These are phyloP conservation scores for Aspergillus panamensis DNA, from an alignment of 495 filamentous ascomycete species.

Conservation along the genomic window DNA sequence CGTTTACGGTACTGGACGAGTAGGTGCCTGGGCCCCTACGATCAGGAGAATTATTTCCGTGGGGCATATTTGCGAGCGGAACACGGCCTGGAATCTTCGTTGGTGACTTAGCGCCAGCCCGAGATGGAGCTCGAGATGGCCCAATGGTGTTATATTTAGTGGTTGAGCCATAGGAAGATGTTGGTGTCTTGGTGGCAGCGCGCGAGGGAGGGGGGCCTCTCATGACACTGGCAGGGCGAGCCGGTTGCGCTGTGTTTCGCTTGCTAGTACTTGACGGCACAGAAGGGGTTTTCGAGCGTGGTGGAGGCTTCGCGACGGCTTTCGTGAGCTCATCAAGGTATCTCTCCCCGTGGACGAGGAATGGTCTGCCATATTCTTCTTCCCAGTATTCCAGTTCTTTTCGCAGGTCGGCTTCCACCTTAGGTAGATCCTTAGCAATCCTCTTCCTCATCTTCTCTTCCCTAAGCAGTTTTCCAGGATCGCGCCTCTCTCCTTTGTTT, in stretches of 20 bases:
- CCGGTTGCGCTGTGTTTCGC: conserved; percentile 23
- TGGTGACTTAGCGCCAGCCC: conserved; percentile 54
- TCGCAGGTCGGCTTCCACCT: conserved; percentile 76
- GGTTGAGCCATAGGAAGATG: conserved; percentile 37
- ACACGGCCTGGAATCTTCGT: conserved; percentile 79
- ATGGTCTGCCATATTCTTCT: conserved; percentile 88
- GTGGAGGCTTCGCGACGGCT: conserved; percentile 56
- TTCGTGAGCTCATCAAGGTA: conserved; percentile 77
- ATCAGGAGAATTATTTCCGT: conserved; percentile 81
- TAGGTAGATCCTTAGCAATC: conserved; percentile 92
- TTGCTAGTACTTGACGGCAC: conserved; percentile 45
- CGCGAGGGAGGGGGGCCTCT: conserved; percentile 48
- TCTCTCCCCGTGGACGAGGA: conserved; percentile 84
- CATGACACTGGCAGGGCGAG: conserved; percentile 39
- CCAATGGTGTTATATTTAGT: conserved; percentile 57
- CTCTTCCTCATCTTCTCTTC: conserved; percentile 99
- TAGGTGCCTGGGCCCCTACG: conserved; percentile 53
- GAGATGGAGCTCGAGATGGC: conserved; percentile 32
- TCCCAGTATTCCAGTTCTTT: conserved; percentile 85
- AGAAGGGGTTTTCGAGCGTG: conserved; percentile 77
- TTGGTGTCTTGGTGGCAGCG: conserved; percentile 68
- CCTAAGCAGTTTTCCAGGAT: conserved; percentile 88
- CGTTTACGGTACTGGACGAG: conserved; percentile 49
- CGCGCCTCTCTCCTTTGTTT: conserved; percentile 82
- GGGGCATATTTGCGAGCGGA: conserved; percentile 73